phyloP scores from a whole-genome alignment of 2,329 filamentous ascomycete genomes.

The Cladosporium sp. region DNA sequence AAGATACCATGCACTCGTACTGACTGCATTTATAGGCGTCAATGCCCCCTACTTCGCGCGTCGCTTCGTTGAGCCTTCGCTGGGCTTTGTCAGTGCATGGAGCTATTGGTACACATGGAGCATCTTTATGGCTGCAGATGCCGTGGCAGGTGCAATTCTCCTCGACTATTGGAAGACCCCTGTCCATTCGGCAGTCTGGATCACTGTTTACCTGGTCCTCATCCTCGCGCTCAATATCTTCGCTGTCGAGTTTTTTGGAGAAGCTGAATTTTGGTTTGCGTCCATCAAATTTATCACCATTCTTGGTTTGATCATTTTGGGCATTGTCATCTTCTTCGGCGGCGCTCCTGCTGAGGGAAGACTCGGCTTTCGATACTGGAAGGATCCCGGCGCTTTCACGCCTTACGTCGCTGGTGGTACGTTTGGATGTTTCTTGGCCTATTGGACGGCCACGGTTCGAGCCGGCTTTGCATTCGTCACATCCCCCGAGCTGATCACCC shows the following conservation, averaged over 20 bases:
- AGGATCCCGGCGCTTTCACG: conserved; percentile 39
- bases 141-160: conserved; percentile 44
- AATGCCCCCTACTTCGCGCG: conserved; percentile 54
- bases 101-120: conserved; percentile 45
- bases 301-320: conserved; percentile 41
- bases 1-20: too few relatives aligned
- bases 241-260: conserved; percentile 43
- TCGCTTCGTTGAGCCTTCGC: conserved; percentile 53
- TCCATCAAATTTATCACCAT: conserved; percentile 43
- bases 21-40: neutral
- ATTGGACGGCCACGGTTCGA: conserved; percentile 29
- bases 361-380: conserved; percentile 44
- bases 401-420: conserved; percentile 33
- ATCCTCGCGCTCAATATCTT: conserved; percentile 41
- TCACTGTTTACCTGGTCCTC: conserved; percentile 31
- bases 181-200: conserved; percentile 37
- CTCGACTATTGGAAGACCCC: conserved; percentile 38
- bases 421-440: conserved; percentile 41
- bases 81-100: conserved; percentile 48
- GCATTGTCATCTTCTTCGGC: conserved; percentile 41
- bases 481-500: conserved; percentile 21
- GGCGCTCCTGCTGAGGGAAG: conserved; percentile 36
- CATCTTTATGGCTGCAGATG: conserved; percentile 44
- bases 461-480: conserved; percentile 24
- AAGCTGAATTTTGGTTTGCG: conserved; percentile 46